Conservation (phyloP, 1,284 basidiomycete species). For the Ganoderma leucocontextum region DNA sequence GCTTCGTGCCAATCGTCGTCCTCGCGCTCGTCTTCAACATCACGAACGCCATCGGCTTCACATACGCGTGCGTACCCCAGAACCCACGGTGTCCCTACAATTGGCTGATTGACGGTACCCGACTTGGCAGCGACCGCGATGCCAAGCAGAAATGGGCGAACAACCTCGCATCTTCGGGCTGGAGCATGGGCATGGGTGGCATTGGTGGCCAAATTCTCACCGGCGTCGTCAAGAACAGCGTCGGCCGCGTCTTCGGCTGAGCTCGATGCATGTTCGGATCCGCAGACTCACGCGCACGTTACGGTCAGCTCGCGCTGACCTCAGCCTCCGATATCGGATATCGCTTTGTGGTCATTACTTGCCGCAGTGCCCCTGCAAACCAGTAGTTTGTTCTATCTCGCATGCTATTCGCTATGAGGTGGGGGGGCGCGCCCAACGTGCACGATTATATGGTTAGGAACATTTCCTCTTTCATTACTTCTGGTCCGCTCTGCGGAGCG, state of each 20-base stretch:
- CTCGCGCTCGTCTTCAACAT: constrained; percentile 92
- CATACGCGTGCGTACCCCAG: constrained; percentile 75
- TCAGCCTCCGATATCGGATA: constrained; percentile 2
- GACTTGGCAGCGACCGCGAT: constrained; percentile 76
- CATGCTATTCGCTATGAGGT: neutral
- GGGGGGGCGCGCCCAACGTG: neutral
- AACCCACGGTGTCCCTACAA: constrained; percentile 11
- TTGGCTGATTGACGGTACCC: constrained; percentile 11
- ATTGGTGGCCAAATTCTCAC: constrained; percentile 83
- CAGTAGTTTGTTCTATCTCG: constrained; percentile 14
- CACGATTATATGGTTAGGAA: neutral
- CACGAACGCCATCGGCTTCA: constrained; percentile 92
- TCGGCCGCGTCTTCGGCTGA: constrained; percentile 74
- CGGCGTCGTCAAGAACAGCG: constrained; percentile 80
- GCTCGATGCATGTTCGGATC: constrained; percentile 5
- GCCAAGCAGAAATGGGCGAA: constrained; percentile 88
- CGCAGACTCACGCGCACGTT: neutral
- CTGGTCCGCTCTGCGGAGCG: constrained; percentile 43
- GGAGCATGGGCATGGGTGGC: constrained; percentile 73
- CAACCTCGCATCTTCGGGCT: constrained; percentile 66
- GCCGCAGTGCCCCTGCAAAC: neutral
- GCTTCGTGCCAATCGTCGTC: constrained; percentile 88
- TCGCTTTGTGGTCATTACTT: neutral
- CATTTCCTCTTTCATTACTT: constrained; percentile 27
- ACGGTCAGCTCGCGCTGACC: neutral